Evolutionary conservation across 345 rosid species (phyloP).

Genomic region (Gossypium australe): DNA sequence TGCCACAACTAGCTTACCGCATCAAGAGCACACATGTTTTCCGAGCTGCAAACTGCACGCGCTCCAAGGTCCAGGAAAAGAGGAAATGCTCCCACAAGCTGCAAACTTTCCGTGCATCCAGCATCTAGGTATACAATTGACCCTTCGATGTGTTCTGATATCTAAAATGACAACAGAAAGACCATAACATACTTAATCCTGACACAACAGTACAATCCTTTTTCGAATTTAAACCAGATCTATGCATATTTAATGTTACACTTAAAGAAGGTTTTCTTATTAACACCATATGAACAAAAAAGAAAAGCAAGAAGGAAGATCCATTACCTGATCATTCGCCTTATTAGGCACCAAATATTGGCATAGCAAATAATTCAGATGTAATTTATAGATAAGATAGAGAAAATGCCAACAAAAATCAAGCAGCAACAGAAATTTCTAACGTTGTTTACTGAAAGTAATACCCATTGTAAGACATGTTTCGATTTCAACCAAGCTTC

Average conservation of each 20-base stretch:
- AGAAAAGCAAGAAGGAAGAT: background rate
- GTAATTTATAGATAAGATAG: background rate
- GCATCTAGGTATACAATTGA: conserved; percentile 76
- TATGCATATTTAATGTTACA: background rate
- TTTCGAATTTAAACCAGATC: background rate
- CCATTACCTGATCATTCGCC: background rate
- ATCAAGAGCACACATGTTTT: conserved; percentile 69
- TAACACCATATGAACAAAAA: background rate
- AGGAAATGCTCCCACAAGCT: conserved; percentile 79
- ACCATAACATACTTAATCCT: background rate
- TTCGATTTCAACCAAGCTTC: conserved; percentile 1
- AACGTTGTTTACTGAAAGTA: background rate
- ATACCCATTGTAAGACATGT: background rate
- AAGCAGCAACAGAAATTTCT: background rate
- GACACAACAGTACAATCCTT: background rate
- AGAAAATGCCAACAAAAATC: background rate
- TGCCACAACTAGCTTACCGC: conserved; percentile 40
- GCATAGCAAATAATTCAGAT: background rate
- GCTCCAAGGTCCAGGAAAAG: conserved; percentile 65
- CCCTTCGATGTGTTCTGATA: conserved; percentile 62
- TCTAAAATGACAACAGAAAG: conserved; percentile 31
- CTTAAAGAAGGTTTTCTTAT: conserved; percentile 1
- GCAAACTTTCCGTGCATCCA: conserved; percentile 94
- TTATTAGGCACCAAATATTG: background rate
- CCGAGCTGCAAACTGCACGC: conserved; percentile 74